Evolutionary conservation across 768 basidiomycete genomes (phyloP).

Genomic region (Boletus vermiculosoides): DNA sequence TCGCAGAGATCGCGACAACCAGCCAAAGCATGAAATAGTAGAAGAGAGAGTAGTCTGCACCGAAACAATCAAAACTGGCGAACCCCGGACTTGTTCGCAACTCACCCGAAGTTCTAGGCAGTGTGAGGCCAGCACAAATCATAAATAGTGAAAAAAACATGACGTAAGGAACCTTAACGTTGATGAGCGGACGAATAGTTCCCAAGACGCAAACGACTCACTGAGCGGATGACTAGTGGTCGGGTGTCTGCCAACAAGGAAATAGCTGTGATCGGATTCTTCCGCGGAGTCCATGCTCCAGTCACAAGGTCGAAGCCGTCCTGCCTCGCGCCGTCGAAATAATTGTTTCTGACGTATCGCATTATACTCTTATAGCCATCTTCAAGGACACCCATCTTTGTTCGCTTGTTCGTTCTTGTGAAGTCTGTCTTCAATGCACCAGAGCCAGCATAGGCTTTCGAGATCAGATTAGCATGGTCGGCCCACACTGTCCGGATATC

Average conservation of each 20-base stretch:
- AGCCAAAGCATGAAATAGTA: slow-evolving; percentile 88
- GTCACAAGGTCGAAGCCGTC: slow-evolving; percentile 96
- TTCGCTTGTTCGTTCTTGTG: slow-evolving; percentile 89
- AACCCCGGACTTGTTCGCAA: slow-evolving; percentile 10
- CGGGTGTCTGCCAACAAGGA: slow-evolving; percentile 76
- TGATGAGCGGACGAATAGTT: slow-evolving; percentile 3
- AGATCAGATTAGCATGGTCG: slow-evolving; percentile 90
- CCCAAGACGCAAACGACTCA: slow-evolving; percentile 39
- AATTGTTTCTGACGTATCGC: slow-evolving; percentile 95
- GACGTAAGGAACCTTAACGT: slow-evolving; percentile 74
- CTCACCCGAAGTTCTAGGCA: slow-evolving; percentile 86
- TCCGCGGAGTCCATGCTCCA: slow-evolving; percentile 85
- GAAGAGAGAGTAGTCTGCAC: slow-evolving; percentile 74
- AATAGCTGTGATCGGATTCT: slow-evolving; percentile 64
- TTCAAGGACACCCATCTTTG: slow-evolving; percentile 72
- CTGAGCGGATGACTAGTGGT: slow-evolving; percentile 81
- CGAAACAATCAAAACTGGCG: not conserved
- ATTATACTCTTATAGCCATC: slow-evolving; percentile 83
- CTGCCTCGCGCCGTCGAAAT: slow-evolving; percentile 90
- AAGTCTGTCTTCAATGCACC: slow-evolving; percentile 97
- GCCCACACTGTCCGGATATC: slow-evolving; percentile 77
- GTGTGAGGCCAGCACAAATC: slow-evolving; percentile 80
- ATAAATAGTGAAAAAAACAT: slow-evolving; percentile 82
- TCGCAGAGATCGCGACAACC: slow-evolving; percentile 54
- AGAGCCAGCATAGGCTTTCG: slow-evolving; percentile 90